Base-by-base conservation (phyloP, 176 grass and related monocot species). In the Secale cereale region DNA sequence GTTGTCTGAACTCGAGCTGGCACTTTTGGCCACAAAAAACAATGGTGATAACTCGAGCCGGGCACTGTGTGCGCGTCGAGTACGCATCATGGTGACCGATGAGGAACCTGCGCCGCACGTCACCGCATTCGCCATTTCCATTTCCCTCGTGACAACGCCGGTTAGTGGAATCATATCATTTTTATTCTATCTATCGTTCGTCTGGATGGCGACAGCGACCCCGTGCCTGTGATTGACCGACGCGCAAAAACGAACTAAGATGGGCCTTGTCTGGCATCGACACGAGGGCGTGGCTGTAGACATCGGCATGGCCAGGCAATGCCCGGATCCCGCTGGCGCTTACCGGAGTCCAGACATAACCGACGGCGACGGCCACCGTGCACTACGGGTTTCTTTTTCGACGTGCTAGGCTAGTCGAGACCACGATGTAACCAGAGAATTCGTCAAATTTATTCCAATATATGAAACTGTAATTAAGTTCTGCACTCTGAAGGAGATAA, bases 351-450 rank as follows among this genome's bases (percentile, higher is more conserved):
- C 57, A 57, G 75, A 4, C 32, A 4, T 6, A 3, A 0, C 43
- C 4, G 81, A 88, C 33, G 76, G 76, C 3, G 87, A 89, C 68
- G 12, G 59, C 54, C 87, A 65, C 56, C 69, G 54, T 45, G 54
- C 25, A 19, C 2, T 10, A 37, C 25, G 67, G 50, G 11, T 10
- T 29, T 30, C 67, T 3, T 7, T 16, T 7, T 16, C 65, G 4
- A 54, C 5, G 22, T 56, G 29, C 46, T 22, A 59, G 6, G 40
- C 13, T 12, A 17, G 30, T 69, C 46, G 2, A 67, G 74, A 56
- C 4, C 8, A n/a, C 15, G 32, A 45, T 6, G 52, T 26, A 15
- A 6, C 17, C 0, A 32, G 19, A 23, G 0, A n/a, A 13, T 5
- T 39, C 48, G 48, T 52, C 48, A 7, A 7, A 2, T 52, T 19